These are phyloP conservation scores for Candida orba DNA, from an alignment of 805 yeast species.

Conservation along the genomic window DNA sequence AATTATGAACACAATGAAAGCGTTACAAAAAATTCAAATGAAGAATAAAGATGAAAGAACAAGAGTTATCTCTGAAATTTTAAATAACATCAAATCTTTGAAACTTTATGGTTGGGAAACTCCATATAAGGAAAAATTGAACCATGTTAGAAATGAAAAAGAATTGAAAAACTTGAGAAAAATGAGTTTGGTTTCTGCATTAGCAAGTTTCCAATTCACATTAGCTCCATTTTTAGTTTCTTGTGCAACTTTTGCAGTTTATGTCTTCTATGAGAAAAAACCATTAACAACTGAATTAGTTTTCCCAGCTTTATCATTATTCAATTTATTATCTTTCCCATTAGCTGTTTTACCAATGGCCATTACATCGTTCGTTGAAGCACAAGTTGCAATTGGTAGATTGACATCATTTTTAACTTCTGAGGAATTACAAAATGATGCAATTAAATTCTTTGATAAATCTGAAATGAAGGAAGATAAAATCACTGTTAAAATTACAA, in stretches of 20 bases:
- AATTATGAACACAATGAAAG: slow-evolving; percentile 61
- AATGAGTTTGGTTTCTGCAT: slow-evolving; percentile 67
- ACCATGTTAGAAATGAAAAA: slow-evolving; percentile 78
- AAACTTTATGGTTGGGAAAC: slow-evolving; percentile 95
- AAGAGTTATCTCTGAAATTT: slow-evolving; percentile 77
- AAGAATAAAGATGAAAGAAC: slow-evolving; percentile 86
- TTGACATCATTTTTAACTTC: slow-evolving; percentile 64
- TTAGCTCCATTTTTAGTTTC: slow-evolving; percentile 87
- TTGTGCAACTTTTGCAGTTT: slow-evolving; percentile 81
- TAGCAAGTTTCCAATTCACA: slow-evolving; percentile 70
- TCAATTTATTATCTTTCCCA: slow-evolving; percentile 87
- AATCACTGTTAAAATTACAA: slow-evolving; percentile 49
- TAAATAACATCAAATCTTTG: slow-evolving; percentile 86
- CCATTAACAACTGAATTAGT: slow-evolving; percentile 88
- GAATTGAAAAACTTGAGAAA: slow-evolving; percentile 70
- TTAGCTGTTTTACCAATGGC: slow-evolving; percentile 89
- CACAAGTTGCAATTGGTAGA: slow-evolving; percentile 77
- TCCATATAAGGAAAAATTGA: slow-evolving; percentile 70
- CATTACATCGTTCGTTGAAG: slow-evolving; percentile 77
- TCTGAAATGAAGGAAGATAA: slow-evolving; percentile 52
- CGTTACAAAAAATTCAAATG: slow-evolving; percentile 81
- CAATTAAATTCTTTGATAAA: slow-evolving; percentile 43
- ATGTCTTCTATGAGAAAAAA: slow-evolving; percentile 46
- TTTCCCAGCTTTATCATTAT: slow-evolving; percentile 82
- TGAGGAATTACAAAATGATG: slow-evolving; percentile 78